Evolutionary conservation across 805 yeast species (phyloP).

Genomic region (Wickerhamomyces queroliae): DNA sequence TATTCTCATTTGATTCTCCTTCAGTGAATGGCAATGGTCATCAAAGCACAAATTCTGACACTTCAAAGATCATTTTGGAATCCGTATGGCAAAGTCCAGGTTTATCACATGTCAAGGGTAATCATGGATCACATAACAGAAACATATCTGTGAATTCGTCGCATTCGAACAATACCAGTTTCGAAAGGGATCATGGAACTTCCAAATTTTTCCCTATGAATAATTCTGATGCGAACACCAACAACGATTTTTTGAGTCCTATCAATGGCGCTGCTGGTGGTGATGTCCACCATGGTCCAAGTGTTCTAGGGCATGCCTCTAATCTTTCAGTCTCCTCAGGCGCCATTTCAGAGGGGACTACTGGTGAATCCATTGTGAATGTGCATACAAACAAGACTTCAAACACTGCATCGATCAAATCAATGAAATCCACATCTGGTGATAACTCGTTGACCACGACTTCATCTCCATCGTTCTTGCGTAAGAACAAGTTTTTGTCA

Average conservation of each 20-base stretch:
- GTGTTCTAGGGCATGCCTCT: conserved; percentile 4
- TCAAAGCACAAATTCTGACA: neutral
- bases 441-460: conserved; percentile 11
- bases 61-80: conserved; percentile 9
- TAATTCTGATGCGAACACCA: neutral
- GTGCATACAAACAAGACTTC: conserved; percentile 18
- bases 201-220: conserved; percentile 5
- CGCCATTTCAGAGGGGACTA: neutral
- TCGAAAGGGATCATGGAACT: conserved; percentile 12
- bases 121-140: conserved; percentile 8
- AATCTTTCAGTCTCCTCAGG: conserved; percentile 8
- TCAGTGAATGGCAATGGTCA: neutral
- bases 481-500: conserved; percentile 25
- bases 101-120: neutral
- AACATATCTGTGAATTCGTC: conserved; percentile 8
- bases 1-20: conserved; percentile 1
- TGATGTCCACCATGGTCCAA: no score
- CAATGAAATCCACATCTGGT: conserved; percentile 10
- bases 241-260: neutral
- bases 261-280: no score
- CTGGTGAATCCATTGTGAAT: conserved; percentile 6
- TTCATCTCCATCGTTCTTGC: conserved; percentile 33
- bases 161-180: conserved; percentile 4
- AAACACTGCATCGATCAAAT: conserved; percentile 10
- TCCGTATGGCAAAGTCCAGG: conserved; percentile 12